Evolutionary conservation across 225 moss, liverwort and hornwort species (phyloP).

Genomic region (Pseudoscleropodium purum): DNA sequence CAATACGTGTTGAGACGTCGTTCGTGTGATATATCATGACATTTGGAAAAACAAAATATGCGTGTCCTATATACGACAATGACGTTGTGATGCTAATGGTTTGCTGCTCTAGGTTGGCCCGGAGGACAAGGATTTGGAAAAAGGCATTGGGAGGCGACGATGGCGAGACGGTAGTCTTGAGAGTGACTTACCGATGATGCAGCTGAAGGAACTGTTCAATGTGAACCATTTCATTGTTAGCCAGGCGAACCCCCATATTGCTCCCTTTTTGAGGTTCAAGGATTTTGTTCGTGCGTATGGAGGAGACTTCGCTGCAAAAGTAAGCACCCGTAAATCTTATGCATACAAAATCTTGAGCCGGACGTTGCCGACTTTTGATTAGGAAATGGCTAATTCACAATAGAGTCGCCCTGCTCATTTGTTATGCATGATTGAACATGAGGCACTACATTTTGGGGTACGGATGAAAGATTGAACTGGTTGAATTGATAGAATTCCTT

Average conservation of each 20-base stretch:
- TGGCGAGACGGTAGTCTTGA: constrained; percentile 98
- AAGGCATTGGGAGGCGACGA: constrained; percentile 64
- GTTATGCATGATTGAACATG: neutral
- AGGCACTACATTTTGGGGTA: neutral
- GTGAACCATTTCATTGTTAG: constrained; percentile 99
- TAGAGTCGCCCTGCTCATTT: neutral
- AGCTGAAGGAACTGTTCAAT: constrained; percentile 95
- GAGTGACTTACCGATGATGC: constrained; percentile 98
- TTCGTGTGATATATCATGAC: neutral
- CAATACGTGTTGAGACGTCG: neutral
- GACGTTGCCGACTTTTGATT: neutral
- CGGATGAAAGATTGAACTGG: neutral
- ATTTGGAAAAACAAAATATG: neutral
- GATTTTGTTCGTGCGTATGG: constrained; percentile 82
- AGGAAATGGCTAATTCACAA: neutral
- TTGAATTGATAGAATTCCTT: neutral
- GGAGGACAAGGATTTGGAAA: constrained; percentile 64
- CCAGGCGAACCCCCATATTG: constrained; percentile 98
- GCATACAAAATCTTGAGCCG: neutral
- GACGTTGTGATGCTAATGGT: neutral
- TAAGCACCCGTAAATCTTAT: constrained; percentile 11
- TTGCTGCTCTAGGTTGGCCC: constrained; percentile 43
- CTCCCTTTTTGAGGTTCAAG: constrained; percentile 84
- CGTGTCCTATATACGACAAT: neutral
- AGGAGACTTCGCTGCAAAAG: constrained; percentile 94